These are phyloP conservation scores for Platismatia glauca DNA, from an alignment of 495 filamentous ascomycete genomes.

Conservation along the genomic window DNA sequence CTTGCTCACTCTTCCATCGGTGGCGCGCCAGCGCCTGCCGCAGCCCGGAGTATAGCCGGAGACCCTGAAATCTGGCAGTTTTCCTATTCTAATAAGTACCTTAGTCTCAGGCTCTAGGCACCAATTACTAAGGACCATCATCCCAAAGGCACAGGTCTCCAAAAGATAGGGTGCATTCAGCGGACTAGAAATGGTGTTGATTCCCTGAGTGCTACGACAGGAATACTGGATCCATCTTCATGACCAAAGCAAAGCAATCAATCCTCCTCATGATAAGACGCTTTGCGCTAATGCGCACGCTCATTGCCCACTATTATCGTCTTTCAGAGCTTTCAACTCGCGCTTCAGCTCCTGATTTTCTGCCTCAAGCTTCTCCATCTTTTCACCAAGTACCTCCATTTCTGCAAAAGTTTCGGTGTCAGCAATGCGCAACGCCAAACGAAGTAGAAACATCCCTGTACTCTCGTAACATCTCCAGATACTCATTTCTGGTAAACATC, in stretches of 20 bases:
- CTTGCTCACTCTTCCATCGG: neutral
- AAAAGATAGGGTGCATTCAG: neutral
- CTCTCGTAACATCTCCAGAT: neutral
- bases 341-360: conserved; percentile 39
- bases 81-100: too few species aligned
- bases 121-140: too few species aligned
- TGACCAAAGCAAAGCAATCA: neutral
- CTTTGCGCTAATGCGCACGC: neutral
- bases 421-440: neutral
- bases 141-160: neutral
- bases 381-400: conserved; percentile 37
- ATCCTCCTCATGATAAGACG: neutral
- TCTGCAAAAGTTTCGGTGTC: conserved; percentile 7
- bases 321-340: conserved; percentile 30
- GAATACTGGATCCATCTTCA: neutral
- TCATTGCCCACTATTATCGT: conserved; percentile 5
- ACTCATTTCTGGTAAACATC: neutral
- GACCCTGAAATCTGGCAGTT: neutral
- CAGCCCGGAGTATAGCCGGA: neutral
- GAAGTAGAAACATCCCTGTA: neutral
- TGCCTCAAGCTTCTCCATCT: conserved; percentile 35
- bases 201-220: neutral
- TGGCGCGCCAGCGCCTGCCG: neutral
- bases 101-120: too few species aligned
- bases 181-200: neutral